Base-by-base conservation (phyloP, 306 rosid species). In the Fragaria iinumae region DNA sequence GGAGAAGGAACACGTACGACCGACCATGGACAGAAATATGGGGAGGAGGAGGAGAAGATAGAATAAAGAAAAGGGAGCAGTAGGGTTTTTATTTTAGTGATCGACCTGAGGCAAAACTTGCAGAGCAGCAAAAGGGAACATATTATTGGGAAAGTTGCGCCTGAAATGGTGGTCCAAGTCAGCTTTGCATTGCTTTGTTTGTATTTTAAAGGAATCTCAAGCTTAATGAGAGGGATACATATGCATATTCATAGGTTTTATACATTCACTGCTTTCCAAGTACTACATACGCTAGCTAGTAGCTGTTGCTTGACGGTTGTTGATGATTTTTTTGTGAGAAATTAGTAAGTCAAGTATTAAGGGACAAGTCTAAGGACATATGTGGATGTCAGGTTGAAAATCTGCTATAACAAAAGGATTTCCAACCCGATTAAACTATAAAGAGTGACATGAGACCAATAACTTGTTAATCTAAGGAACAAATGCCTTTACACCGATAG, bases 21-120 rank as follows among this genome's bases (percentile, higher is more conserved):
- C 75, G 86, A 87, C 85, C 80, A 4, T 36, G 65, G 84, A 80
- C 77, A 44, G 39, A 36, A 66, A 78, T 69, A 20, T 69, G 79
- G 82, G 80, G n/a, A n/a, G 25, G 62, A 67, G 55, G 63, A 60
- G 60, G 86, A 82, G 80, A 78, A 57, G 87, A 82, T 79, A 57
- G 70, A 79, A 56, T 60, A 78, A 79, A 77, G 86, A 43, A 74
- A 29, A 34, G 68, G 16, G 55, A 13, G 66, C 43, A 36, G 29
- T 67, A 11, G 5, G 39, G 72, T 65, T 59, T 76, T 18, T 43
- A 7, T 76, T 67, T 65, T 25, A 27, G 62, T 53, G 11, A 60
- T 16, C 68, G 45, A 65, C 45, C 45, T 65, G 12, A 55, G 59
- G 39, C 69, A 60, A 82, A 41, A 43, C 47, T 41, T 17, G 56